Evolutionary conservation across 2,329 filamentous ascomycete genomes (phyloP), one percentile per base, ranked within the genome.

Genomic region (Elsinoe necatrix): DNA sequence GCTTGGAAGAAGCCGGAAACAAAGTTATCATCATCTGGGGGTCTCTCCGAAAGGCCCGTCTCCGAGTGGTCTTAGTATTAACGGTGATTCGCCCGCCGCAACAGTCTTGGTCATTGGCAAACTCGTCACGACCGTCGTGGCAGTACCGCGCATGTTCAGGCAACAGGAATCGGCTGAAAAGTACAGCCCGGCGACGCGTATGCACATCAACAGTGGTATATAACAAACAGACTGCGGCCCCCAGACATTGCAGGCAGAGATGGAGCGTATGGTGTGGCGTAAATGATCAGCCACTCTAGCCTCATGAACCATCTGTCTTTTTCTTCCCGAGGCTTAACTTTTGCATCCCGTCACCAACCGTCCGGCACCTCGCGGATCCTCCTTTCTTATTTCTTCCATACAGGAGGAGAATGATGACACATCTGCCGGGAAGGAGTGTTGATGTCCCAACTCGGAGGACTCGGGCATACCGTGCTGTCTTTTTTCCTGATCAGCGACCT

Each of bases 1-100:
- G 41, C 41, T 45, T 45, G 41, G 41, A 45, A 45, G 41, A 45
- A 25, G 23, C 41, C 41, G 41, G 41, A 45, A 45, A 45, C 41
- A 45, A 45, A 25, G 7, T 45, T 7, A n/a, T n/a, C n/a, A 45
- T 27, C 8, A 12, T 25, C 23, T 12, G 18, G 21, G 41, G 12
- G 20, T 18, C 25, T 45, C 41, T 18, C 41, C 41, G 41, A 45
- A 45, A 45, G 41, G 41, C 20, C 41, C 41, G 41, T 18, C 20
- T 45, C 41, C n/a, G 41, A 45, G 8, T 25, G 2, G 5, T 12
- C 18, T n/a, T n/a, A n/a, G n/a, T n/a, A n/a, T n/a, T n/a, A 8
- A n/a, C 25, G 23, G 6, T 45, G 41, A 45, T 45, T 45, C 20
- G 41, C n/a, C 41, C 7, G 20, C 5, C 4, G n/a, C 21, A 14